phyloP scores from a whole-genome alignment of 2,329 filamentous ascomycete species.

The Phaeomoniella chlamydospora region DNA sequence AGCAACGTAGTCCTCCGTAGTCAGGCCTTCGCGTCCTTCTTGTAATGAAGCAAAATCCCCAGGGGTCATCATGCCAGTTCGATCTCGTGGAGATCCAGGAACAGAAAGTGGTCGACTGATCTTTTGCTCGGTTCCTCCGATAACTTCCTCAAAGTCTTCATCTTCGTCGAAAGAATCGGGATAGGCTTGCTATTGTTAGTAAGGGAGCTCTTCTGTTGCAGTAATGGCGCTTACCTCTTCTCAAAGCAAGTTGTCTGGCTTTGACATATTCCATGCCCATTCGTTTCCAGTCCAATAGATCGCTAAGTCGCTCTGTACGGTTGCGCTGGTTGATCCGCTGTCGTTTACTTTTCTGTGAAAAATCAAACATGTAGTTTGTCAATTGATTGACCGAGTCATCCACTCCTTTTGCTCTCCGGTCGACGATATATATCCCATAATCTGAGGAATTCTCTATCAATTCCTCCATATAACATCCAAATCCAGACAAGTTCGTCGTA shows the following conservation, averaged over 20 bases:
- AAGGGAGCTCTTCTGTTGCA: no score
- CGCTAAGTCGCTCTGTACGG: slow-evolving; percentile 84
- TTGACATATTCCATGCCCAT: slow-evolving; percentile 99
- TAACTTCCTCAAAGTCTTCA: slow-evolving; percentile 76
- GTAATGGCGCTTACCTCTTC: slow-evolving; percentile 51
- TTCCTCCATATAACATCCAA: slow-evolving; percentile 99
- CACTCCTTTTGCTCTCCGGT: slow-evolving; percentile 85
- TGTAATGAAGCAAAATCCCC: slow-evolving; percentile 95
- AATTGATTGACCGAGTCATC: slow-evolving; percentile 97
- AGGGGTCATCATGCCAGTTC: slow-evolving; percentile 96
- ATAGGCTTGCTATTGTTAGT: slow-evolving; percentile 48
- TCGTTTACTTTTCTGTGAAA: slow-evolving; percentile 79
- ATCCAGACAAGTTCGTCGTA: slow-evolving; percentile 93
- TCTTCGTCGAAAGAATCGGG: slow-evolving; percentile 65
- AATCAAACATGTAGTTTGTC: slow-evolving; percentile 84
- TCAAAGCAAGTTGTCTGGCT: slow-evolving; percentile 78
- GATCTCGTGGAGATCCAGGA: slow-evolving; percentile 79
- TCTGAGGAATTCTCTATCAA: slow-evolving; percentile 95
- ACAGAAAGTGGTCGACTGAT: slow-evolving; percentile 88
- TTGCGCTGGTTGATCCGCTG: slow-evolving; percentile 99
- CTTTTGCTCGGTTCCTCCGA: slow-evolving; percentile 86
- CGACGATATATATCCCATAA: slow-evolving; percentile 98
- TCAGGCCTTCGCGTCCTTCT: slow-evolving; percentile 83
- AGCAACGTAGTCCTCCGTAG: slow-evolving; percentile 92
- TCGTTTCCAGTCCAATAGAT: slow-evolving; percentile 94